phyloP scores from a whole-genome alignment of 179 eudicot species.

The Pouteria campechiana region DNA sequence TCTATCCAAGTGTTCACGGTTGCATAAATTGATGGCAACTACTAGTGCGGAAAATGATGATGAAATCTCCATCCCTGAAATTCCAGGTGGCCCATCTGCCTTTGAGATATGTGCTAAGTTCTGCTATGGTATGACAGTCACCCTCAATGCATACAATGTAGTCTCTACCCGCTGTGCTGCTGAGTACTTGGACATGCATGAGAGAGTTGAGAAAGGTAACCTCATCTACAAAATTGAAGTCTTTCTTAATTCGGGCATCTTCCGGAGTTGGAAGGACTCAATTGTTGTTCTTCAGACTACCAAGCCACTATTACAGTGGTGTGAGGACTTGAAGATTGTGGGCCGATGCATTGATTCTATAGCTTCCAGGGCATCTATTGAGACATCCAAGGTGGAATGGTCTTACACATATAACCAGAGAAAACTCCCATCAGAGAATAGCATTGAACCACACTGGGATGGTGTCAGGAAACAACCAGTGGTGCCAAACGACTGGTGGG shows the following conservation, averaged over 20 bases:
- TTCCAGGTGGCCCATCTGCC: slow-evolving; percentile 68
- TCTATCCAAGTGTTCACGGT: slow-evolving; percentile 55
- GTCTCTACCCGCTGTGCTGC: slow-evolving; percentile 76
- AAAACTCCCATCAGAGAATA: slow-evolving; percentile 41
- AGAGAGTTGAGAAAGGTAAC: slow-evolving; percentile 59
- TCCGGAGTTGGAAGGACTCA: slow-evolving; percentile 77
- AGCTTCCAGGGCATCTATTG: slow-evolving; percentile 50
- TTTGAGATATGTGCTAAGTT: slow-evolving; percentile 67
- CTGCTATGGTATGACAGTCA: slow-evolving; percentile 73
- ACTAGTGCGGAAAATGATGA: slow-evolving; percentile 37
- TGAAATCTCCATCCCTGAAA: slow-evolving; percentile 36
- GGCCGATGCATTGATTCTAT: slow-evolving; percentile 58
- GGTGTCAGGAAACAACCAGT: slow-evolving; percentile 38
- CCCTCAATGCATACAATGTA: slow-evolving; percentile 72
- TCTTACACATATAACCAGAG: slow-evolving; percentile 60
- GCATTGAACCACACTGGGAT: slow-evolving; percentile 22
- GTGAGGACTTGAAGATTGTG: slow-evolving; percentile 61
- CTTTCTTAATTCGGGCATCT: slow-evolving; percentile 61
- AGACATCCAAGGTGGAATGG: slow-evolving; percentile 65
- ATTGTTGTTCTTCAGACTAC: slow-evolving; percentile 66
- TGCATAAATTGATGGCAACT: slow-evolving; percentile 45
- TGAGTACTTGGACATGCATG: slow-evolving; percentile 67
- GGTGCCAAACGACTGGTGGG: slow-evolving; percentile 89
- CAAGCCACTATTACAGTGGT: slow-evolving; percentile 46
- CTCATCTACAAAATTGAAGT: slow-evolving; percentile 65